These are phyloP conservation scores for Bipolaris gigantea DNA, from an alignment of 2,329 filamentous ascomycete species.

Conservation along the genomic window DNA sequence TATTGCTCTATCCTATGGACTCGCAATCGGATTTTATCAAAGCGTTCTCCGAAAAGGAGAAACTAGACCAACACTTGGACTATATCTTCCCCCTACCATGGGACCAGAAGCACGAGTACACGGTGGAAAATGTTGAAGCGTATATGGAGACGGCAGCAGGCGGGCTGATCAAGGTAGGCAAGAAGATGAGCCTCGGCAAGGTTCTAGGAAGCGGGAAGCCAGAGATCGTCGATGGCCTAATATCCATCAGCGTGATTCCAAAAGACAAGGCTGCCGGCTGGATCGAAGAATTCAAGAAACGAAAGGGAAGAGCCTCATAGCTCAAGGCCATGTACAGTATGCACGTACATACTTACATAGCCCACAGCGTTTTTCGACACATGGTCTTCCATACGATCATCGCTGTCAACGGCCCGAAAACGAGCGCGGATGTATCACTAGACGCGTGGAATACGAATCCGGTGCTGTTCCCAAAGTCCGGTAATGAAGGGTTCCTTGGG, in stretches of 20 bases:
- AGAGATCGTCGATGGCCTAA: conserved; percentile 83
- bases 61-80: conserved; percentile 72
- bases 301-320: conserved; percentile 48
- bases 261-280: conserved; percentile 69
- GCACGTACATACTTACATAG: neutral
- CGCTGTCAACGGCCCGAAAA: neutral
- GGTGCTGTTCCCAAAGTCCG: neutral
- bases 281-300: conserved; percentile 81
- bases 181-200: conserved; percentile 76
- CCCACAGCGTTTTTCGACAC: neutral
- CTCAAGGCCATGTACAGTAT: neutral
- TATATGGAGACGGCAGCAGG: conserved; percentile 83
- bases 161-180: conserved; percentile 85
- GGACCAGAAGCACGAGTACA: conserved; percentile 73
- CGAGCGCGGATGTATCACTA: neutral
- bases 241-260: conserved; percentile 82
- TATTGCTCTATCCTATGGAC: conserved; percentile 82
- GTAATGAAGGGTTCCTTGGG: neutral
- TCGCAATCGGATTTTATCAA: conserved; percentile 90
- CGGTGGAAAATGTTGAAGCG: conserved; percentile 69
- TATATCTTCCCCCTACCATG: conserved; percentile 90
- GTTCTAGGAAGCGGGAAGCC: conserved; percentile 75
- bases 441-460: neutral
- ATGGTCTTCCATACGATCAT: neutral
- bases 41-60: conserved; percentile 76